Conservation (phyloP, 2,329 filamentous ascomycete genomes). For the Cladosporium sp. region DNA sequence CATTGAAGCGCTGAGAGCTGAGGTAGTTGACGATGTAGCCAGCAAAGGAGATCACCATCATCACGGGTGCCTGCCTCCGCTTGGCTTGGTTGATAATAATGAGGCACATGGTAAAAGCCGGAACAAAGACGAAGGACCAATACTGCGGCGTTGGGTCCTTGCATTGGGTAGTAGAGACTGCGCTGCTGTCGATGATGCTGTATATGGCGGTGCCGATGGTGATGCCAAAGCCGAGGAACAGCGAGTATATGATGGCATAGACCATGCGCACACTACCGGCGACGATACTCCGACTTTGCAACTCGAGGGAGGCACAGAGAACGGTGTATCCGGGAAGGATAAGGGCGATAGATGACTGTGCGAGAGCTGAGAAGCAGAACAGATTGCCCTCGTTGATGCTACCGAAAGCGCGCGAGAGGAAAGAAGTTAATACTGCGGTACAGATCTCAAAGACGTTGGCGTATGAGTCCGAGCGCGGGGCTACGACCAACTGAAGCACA, state of each 20-base stretch:
- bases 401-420: conserved; percentile 44
- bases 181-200: conserved; percentile 42
- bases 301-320: conserved; percentile 43
- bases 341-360: conserved; percentile 45
- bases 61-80: conserved; percentile 69
- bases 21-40: conserved; percentile 70
- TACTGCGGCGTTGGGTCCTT: conserved; percentile 43
- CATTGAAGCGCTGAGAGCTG: no score
- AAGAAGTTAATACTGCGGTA: conserved; percentile 45
- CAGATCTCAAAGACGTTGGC: conserved; percentile 46
- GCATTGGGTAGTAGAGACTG: conserved; percentile 40
- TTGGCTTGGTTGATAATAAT: conserved; percentile 77
- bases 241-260: conserved; percentile 48
- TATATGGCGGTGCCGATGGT: conserved; percentile 46
- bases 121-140: conserved; percentile 65
- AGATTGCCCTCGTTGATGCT: conserved; percentile 37
- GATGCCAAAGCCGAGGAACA: conserved; percentile 48
- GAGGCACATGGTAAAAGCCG: conserved; percentile 65
- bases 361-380: conserved; percentile 47
- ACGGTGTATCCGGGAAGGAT: conserved; percentile 48
- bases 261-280: conserved; percentile 47
- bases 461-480: conserved; percentile 67
- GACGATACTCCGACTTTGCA: conserved; percentile 44
- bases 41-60: conserved; percentile 65
- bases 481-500: conserved; percentile 65